These are phyloP conservation scores for Xylariaceae sp. DNA, from an alignment of 2,329 filamentous ascomycete genomes.

Conservation along the genomic window DNA sequence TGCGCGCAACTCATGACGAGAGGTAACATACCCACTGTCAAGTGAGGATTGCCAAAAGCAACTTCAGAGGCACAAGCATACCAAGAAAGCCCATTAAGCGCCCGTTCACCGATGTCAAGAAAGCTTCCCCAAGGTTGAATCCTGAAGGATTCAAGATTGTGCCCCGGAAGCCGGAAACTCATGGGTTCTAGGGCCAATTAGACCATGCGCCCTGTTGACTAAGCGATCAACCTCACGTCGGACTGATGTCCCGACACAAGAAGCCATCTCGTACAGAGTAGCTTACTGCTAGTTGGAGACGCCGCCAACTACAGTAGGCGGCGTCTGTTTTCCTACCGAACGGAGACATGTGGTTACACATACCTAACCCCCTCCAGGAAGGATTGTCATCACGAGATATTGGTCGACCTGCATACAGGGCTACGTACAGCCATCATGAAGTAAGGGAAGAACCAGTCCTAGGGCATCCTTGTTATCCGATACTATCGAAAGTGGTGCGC, in stretches of 20 bases:
- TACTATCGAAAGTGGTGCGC: slow-evolving; percentile 16
- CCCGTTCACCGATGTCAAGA: slow-evolving; percentile 1
- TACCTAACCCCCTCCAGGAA: slow-evolving; percentile 9
- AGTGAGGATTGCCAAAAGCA: slow-evolving; percentile 20
- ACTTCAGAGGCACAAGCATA: background rate
- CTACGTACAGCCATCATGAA: slow-evolving; percentile 1
- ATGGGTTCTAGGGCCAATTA: slow-evolving; percentile 2
- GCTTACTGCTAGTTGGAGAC: background rate
- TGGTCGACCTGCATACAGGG: slow-evolving; percentile 20
- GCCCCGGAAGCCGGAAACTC: no score
- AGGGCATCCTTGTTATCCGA: slow-evolving; percentile 21
- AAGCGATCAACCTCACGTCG: slow-evolving; percentile 6
- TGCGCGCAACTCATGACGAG: slow-evolving; percentile 1
- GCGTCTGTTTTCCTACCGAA: slow-evolving; percentile 7
- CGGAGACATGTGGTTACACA: slow-evolving; percentile 12
- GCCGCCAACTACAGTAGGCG: background rate
- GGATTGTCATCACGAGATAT: slow-evolving; percentile 11
- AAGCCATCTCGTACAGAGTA: background rate
- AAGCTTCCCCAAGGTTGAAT: background rate
- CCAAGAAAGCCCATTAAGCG: background rate
- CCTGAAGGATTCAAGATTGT: slow-evolving; percentile 10
- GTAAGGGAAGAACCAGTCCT: slow-evolving; percentile 1
- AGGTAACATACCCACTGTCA: no score
- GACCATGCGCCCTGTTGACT: slow-evolving; percentile 13
- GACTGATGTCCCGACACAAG: slow-evolving; percentile 17